Evolutionary conservation across 768 basidiomycete species (phyloP), one percentile per base, ranked within the genome.

Genomic region (Agaricus bisporus): DNA sequence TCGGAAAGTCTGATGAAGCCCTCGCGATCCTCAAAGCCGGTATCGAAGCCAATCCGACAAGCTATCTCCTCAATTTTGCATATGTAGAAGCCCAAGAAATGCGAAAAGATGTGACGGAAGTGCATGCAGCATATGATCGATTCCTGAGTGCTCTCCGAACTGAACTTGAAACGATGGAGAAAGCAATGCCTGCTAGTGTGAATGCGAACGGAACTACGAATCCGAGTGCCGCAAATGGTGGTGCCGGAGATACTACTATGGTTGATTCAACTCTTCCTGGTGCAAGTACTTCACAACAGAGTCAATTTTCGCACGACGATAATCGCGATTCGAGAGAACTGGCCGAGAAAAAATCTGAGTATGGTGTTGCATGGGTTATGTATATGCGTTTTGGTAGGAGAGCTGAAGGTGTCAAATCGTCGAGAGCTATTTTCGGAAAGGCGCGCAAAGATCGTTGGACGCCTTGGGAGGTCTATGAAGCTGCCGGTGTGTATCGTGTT

Each of bases 391-490:
- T 95, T 62, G 87, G 86, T 11, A 73, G 91, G 57, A 78, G 97
- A 41, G 84, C 94, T 4, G 91, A 95, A 73, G 91, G 91, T 17
- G 79, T 91, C 60, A 88, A 88, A 67, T 74, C 85, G 3, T 85
- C 88, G 38, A 75, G 95, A 51, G 73, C 75, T 0, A 71, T 93
- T 5, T 98, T 98, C 61, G 80, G 78, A 17, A 87, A 86, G 67
- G 91, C 93, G 10, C 77, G 94, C 59, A 88, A 83, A 63, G 77
- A 79, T 59, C 77, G 77, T 43, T 89, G 79, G 80, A 80, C 80
- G 1, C 78, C 90, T 14, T 98, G 97, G 97, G 88, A 95, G 62
- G 88, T 92, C 0, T 95, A 86, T 61, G 95, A 98, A 66, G 88
- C 94, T 41, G 85, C 91, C 51, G 94, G 94, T 95, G 58, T 28